These are phyloP conservation scores for Zychaea mexicana DNA, from an alignment of 371 early-diverging fungal species.

Conservation along the genomic window DNA sequence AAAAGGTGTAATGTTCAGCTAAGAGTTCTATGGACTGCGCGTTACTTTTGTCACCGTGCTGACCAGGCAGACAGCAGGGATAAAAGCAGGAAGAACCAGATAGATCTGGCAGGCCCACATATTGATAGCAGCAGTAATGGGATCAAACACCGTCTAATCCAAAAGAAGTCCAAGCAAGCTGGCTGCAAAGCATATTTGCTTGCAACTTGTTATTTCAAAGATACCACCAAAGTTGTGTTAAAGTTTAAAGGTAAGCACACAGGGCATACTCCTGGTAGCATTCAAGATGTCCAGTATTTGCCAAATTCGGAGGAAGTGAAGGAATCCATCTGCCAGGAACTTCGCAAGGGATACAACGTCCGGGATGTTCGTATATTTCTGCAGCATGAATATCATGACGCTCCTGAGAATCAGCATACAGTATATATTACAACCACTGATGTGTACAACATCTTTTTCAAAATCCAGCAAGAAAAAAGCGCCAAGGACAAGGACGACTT, in stretches of 20 bases:
- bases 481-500: not conserved
- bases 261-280: not conserved
- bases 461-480: not conserved
- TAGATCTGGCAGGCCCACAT: not conserved
- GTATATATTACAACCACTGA: too few relatives aligned
- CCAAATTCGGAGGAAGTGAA: not conserved
- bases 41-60: too few relatives aligned
- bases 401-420: not conserved
- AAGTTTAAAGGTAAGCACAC: not conserved
- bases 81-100: not conserved
- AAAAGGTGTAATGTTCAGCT: too few relatives aligned
- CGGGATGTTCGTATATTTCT: not conserved
- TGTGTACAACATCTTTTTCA: not conserved
- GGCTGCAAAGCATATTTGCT: slow-evolving; percentile 6
- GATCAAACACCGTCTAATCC: not conserved
- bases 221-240: not conserved
- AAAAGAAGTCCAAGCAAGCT: slow-evolving; percentile 1
- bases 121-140: too few relatives aligned
- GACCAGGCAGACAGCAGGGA: not conserved
- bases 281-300: slow-evolving; percentile 4
- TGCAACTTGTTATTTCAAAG: not conserved
- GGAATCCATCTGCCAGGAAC: too few relatives aligned
- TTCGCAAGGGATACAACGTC: too few relatives aligned
- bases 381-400: not conserved
- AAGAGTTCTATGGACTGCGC: too few relatives aligned